phyloP scores from a whole-genome alignment of 495 filamentous ascomycete genomes.

The Lophiostoma macrostomum region DNA sequence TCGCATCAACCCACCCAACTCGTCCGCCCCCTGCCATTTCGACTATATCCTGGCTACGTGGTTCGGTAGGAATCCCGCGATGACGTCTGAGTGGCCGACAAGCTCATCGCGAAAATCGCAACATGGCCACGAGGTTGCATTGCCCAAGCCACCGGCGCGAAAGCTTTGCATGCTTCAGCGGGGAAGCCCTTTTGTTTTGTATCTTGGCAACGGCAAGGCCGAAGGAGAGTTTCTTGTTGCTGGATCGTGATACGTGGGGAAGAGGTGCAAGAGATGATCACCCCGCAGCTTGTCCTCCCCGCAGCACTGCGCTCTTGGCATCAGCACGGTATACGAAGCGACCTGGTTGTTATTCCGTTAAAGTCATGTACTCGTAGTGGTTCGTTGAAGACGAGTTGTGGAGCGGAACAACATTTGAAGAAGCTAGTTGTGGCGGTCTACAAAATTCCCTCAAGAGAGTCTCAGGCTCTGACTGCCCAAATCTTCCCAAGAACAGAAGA shows the following conservation, averaged over 20 bases:
- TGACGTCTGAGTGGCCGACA: neutral
- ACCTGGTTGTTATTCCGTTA: no score
- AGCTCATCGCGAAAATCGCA: neutral
- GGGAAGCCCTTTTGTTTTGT: conserved; percentile 8
- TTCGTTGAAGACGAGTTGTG: no score
- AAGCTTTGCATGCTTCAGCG: conserved; percentile 25
- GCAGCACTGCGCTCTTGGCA: neutral
- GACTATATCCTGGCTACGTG: neutral
- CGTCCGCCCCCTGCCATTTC: no score
- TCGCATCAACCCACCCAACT: no score
- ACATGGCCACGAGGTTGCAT: conserved; percentile 12
- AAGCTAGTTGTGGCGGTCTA: no score
- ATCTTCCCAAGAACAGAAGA: no score
- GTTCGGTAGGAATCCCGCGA: neutral
- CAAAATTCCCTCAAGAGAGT: no score
- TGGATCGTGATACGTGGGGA: neutral
- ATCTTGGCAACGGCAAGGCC: conserved; percentile 17
- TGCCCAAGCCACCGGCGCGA: conserved; percentile 18
- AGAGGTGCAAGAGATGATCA: neutral
- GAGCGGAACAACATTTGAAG: no score
- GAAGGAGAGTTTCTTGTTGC: neutral
- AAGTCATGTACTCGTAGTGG: no score
- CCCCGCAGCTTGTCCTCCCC: conserved; percentile 7
- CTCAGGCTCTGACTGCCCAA: no score
- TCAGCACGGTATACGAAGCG: no score